Evolutionary conservation across 2,329 filamentous ascomycete genomes (phyloP).

Genomic region (Teratosphaeria zuluensis): DNA sequence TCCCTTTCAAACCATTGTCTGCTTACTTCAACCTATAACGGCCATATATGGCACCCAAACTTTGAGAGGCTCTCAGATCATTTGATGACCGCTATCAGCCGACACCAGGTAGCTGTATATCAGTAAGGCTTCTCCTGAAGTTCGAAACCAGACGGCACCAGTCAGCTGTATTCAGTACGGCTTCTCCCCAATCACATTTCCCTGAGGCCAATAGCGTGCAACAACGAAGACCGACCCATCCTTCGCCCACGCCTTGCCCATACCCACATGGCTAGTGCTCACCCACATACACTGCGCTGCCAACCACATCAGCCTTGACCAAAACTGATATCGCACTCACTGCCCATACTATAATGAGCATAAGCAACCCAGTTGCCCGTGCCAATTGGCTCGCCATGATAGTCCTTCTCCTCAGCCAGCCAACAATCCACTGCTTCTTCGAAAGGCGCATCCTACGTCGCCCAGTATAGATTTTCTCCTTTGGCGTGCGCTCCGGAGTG

Average conservation of each 20-base stretch:
- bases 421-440: slow-evolving; percentile 23
- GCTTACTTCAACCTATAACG: background rate
- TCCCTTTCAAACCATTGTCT: background rate
- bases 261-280: background rate
- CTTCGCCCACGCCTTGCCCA: background rate
- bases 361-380: slow-evolving; percentile 27
- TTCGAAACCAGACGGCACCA: too few relatives aligned
- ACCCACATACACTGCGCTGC: background rate
- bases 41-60: too few relatives aligned
- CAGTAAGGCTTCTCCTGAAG: too few relatives aligned
- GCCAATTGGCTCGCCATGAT: slow-evolving; percentile 26
- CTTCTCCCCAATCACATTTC: background rate
- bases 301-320: background rate
- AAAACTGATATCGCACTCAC: background rate
- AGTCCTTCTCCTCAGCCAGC: slow-evolving; percentile 26
- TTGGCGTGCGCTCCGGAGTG: slow-evolving; percentile 12
- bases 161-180: background rate
- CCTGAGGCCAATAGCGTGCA: background rate
- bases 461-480: slow-evolving; percentile 27
- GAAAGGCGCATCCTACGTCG: slow-evolving; percentile 11
- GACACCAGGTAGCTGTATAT: background rate
- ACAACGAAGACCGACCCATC: background rate
- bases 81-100: too few relatives aligned
- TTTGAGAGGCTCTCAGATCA: too few relatives aligned
- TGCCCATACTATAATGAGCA: slow-evolving; percentile 21